Evolutionary conservation across 2,329 filamentous ascomycete species (phyloP), one percentile per base, ranked within the genome.

Genomic region (Nemania diffusa): DNA sequence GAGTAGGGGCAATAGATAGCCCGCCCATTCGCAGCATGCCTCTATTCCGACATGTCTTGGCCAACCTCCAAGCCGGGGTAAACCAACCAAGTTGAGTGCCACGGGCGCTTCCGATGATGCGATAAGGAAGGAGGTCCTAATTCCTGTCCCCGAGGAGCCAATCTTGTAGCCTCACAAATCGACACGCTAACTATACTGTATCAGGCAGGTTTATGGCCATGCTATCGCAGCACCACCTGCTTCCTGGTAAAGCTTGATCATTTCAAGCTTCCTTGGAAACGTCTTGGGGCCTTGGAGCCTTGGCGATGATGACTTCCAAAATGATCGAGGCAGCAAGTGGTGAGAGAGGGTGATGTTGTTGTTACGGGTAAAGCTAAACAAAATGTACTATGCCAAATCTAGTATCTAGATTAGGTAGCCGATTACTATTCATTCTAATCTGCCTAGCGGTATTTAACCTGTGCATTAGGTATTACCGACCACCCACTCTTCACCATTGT

Each of bases 61-160:
- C 62, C 53, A 62, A 64, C 63, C 57, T 68, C 62, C 46, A 60
- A 50, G 32, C 50, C 50, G 53, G 62, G 29, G 57, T 50, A 56
- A 61, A 22, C 40, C 50, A 66, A 56, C 56, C 51, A 56, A 58
- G 53, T 27, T 40, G 37, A 40, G 26, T 53, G 64, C 29, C 26
- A 37, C 65, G 68, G 66, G 58, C 62, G 66, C 60, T 64, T 67
- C 69, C 69, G 67, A 64, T 51, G 63, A 64, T 59, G 63, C 37
- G 50, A 69, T 67, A 52, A 62, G 66, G 69, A 71, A 69, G 66
- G 69, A 69, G 69, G 62, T 57, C 58, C 27, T 17, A 61, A 37
- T 17, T 59, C 57, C 13, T 17, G 40, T 46, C 42, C n/a, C 15
- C 20, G 27, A 55, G 34, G 57, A 59, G 50, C 60, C 69, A 62